Evolutionary conservation across 495 filamentous ascomycete species (phyloP), one percentile per base, ranked within the genome.

Genomic region (Xylaria longipes): DNA sequence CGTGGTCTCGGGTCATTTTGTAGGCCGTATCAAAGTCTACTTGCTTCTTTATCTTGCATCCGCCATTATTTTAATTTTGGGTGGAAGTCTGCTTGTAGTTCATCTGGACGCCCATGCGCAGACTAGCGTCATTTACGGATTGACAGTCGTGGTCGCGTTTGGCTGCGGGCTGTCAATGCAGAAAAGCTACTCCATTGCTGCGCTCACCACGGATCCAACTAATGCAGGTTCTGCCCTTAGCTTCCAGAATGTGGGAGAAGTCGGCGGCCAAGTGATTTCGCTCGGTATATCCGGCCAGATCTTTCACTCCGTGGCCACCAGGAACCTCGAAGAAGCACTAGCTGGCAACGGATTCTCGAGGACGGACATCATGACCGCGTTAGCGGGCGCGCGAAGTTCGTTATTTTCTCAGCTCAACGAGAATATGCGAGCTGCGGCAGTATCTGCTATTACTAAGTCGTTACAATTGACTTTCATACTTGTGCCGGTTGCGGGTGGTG

Each of bases 211-310:
- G 14, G 48, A 72, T 0, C 74, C 81, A 1, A 50, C 78, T 0
- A 75, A 83, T 9, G 76, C 83, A 15, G 73, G 83, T 2, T 65
- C 80, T 37, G 86, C 84, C 3, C 79, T 89, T 6, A 84, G 83
- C 15, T 85, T 88, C 71, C 87, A 89, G 72, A 84, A 84, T 11
- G 74, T 83, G 27, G 85, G 80, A 3, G 89, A 91, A 76, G 77
- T 89, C 9, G 73, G 79, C 1, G 87, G 87, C 52, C 79, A 84
- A 5, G 83, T 84, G 0, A 81, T 91, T 48, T 77, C 85, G 0
- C 81, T 91, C 5, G 84, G 87, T 1, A 88, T 91, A 35, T 86
- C 87, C 15, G 87, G 87, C 14, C 77, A 82, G 9, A 81, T 90
- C 4, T 90, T 89, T 77, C 76, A 89, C 46, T 88, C 88, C 58